Base-by-base conservation (phyloP, 2,329 filamentous ascomycete genomes). In the Macrophomina pseudophaseolina region DNA sequence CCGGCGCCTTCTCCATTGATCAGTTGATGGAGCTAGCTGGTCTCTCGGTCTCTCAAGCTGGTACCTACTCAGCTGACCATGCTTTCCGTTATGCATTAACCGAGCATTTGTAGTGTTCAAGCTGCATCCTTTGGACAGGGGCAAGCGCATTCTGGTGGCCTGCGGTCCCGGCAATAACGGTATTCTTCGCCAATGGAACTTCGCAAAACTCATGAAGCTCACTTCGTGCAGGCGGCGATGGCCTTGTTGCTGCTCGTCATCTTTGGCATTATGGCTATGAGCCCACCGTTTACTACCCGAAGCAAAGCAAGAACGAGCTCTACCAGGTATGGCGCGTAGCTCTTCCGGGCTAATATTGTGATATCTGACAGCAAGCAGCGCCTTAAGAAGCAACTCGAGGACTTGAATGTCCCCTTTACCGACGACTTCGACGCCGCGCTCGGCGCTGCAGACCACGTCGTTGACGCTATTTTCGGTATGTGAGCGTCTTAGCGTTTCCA, bases 21-120 rank as follows among this genome's bases (percentile, higher is more conserved):
- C 95, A 99, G 80, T 84, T 99, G 58, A 98, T 99, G 95, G 95
- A 98, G 77, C 83, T 99, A 7, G 95, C 95, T 51, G 95, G 95
- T 0, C 85, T 99, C 0, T 94, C 93, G 0, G 93, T 98, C 32
- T 94, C 94, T 12, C 93, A 98, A 83, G 93, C 91, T 60, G 89
- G 93, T 94, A 76, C 67, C 83, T 75, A 42, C 28, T 38, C 46
- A 44, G 32, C 16, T 23, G 23, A 23, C 23, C 23, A 23, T 23
- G 23, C 23, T 3, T 23, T 23, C 23, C 23, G 23, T 23, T 23
- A 23, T 23, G 23, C 23, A 23, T 23, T 23, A 23, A 23, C 23
- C 23, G 23, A n/a, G 7, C 52, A 23, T 5, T 14, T 49, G n/a
- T 66, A 94, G 92, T 98, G 6, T 97, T 92, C 79, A 88, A 88